phyloP scores from a whole-genome alignment of 108 stramenopile species.

The Skeletonema marinoi region DNA sequence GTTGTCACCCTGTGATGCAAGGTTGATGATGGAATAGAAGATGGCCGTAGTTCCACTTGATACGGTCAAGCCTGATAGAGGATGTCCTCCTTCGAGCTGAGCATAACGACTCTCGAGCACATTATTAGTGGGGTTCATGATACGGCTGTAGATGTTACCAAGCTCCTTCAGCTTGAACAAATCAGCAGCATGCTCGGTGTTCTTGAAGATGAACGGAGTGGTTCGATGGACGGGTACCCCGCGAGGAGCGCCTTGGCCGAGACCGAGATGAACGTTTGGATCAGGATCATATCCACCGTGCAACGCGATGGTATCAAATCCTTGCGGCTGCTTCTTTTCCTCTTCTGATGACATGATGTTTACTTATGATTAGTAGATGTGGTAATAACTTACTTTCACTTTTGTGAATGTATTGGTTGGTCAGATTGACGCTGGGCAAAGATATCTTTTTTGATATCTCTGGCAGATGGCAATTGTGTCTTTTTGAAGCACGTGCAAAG shows the following conservation, averaged over 20 bases:
- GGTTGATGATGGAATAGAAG: constrained; percentile 74
- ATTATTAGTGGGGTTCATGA: constrained; percentile 15
- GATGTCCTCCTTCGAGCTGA: constrained; percentile 68
- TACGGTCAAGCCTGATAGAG: constrained; percentile 59
- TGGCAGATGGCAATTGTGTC: too few relatives aligned
- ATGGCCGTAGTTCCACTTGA: constrained; percentile 73
- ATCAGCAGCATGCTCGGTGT: constrained; percentile 80
- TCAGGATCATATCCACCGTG: constrained; percentile 79
- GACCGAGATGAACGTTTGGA: constrained; percentile 33
- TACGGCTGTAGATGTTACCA: constrained; percentile 83
- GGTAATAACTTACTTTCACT: too few relatives aligned
- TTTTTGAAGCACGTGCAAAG: too few relatives aligned
- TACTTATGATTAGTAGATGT: too few relatives aligned
- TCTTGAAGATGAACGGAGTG: constrained; percentile 73
- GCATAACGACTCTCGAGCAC: constrained; percentile 72
- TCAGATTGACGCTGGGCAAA: too few relatives aligned
- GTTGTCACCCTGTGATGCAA: constrained; percentile 86
- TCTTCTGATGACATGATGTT: not conserved
- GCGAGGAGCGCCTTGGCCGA: constrained; percentile 65
- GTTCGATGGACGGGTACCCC: constrained; percentile 83
- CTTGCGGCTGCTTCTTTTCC: constrained; percentile 25
- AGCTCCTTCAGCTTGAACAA: constrained; percentile 86
- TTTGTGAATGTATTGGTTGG: too few relatives aligned
- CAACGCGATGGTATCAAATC: constrained; percentile 72
- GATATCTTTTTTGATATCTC: too few relatives aligned